Percentiles rank a stretch among this genome's conserved stretches.
phyloP scores from a whole-genome alignment of 176 grass and related monocot genomes.

The Saccharum spontaneum region DNA sequence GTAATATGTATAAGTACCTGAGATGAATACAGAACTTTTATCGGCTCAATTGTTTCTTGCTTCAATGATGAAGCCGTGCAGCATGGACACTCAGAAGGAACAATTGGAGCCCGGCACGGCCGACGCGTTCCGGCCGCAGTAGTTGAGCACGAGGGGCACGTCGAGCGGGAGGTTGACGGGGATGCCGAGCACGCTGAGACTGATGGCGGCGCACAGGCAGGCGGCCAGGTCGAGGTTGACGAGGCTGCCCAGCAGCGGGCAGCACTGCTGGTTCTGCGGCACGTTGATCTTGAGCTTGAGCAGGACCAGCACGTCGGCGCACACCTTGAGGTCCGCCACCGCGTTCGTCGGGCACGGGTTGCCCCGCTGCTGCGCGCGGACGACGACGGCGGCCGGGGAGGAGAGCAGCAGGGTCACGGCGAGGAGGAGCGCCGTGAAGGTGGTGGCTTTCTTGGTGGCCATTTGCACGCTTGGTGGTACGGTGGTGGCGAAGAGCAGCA shows the following conservation, averaged over 20 bases:
- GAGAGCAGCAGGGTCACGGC: background rate
- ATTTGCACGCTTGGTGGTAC: background rate
- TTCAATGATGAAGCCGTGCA: background rate
- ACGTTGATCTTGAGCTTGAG: constrained; percentile 55
- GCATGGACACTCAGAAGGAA: background rate
- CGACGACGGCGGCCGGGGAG: background rate
- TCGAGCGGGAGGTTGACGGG: constrained; percentile 60
- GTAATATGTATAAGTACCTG: no score
- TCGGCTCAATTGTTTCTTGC: no score
- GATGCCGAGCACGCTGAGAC: constrained; percentile 46
- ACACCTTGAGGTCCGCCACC: constrained; percentile 47
- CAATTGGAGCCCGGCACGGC: constrained; percentile 37
- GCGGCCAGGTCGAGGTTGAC: constrained; percentile 48
- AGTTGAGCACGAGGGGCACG: constrained; percentile 61
- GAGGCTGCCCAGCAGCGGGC: constrained; percentile 49
- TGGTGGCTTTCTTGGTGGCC: background rate
- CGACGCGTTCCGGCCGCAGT: constrained; percentile 48
- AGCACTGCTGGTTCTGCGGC: constrained; percentile 51
- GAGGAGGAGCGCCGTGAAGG: constrained; percentile 16
- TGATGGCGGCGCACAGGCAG: constrained; percentile 68
- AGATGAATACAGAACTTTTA: no score
- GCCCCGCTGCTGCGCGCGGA: constrained; percentile 29
- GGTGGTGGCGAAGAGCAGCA: background rate
- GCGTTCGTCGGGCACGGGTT: constrained; percentile 57
- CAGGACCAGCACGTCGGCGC: constrained; percentile 57